These are phyloP conservation scores for Candida maltosa DNA, from an alignment of 805 yeast genomes.

Conservation along the genomic window DNA sequence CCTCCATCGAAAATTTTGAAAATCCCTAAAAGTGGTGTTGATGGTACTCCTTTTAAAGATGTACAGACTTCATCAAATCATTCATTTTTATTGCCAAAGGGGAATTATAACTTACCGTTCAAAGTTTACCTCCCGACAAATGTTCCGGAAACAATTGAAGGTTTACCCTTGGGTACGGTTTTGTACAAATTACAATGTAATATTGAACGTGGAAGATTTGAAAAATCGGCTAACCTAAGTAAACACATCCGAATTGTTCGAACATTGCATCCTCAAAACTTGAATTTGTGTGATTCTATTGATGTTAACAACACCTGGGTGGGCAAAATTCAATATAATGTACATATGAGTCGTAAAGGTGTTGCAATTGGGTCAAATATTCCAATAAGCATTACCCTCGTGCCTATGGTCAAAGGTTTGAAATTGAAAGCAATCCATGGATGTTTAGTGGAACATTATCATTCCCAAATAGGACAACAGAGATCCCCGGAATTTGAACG, in stretches of 20 bases:
- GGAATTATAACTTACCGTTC: conserved; percentile 53
- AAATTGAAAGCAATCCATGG: conserved; percentile 20
- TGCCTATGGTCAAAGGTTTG: conserved; percentile 48
- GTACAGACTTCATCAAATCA: conserved; percentile 18
- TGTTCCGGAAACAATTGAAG: conserved; percentile 50
- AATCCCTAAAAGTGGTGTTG: conserved; percentile 34
- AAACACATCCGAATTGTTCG: conserved; percentile 44
- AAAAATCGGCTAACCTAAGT: conserved; percentile 27
- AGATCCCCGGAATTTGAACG: conserved; percentile 41
- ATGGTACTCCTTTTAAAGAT: conserved; percentile 43
- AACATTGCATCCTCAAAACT: conserved; percentile 38
- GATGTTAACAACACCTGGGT: conserved; percentile 53
- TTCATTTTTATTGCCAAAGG: conserved; percentile 45
- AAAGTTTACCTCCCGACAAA: conserved; percentile 42
- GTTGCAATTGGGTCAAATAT: conserved; percentile 45
- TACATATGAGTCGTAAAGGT: conserved; percentile 39
- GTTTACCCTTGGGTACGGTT: conserved; percentile 39
- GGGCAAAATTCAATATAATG: conserved; percentile 48
- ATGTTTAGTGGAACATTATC: conserved; percentile 29
- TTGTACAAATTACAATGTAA: conserved; percentile 41
- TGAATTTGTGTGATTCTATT: conserved; percentile 38
- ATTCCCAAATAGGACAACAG: conserved; percentile 16
- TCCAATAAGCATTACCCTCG: conserved; percentile 39
- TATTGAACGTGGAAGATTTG: conserved; percentile 43
- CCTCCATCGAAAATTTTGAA: conserved; percentile 13